These are phyloP conservation scores for Scytalidium sp. DNA, from an alignment of 2,329 filamentous ascomycete genomes.

Conservation along the genomic window DNA sequence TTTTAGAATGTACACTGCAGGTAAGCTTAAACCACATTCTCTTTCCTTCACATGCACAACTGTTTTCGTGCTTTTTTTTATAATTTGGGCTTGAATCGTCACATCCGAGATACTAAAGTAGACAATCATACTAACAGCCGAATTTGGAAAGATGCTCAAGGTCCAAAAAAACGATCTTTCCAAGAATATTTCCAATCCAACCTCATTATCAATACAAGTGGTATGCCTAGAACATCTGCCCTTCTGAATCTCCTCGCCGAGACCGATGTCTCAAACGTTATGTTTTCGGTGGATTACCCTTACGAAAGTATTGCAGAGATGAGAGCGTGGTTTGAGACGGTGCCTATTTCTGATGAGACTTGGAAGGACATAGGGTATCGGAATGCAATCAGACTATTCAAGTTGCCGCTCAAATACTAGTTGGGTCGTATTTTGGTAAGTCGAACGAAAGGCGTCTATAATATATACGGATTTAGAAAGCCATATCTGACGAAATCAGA, in stretches of 20 bases:
- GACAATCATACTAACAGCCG: no score
- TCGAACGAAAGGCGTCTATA: no score
- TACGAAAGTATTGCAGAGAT: constrained; percentile 47
- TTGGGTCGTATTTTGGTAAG: no score
- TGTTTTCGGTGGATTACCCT: constrained; percentile 56
- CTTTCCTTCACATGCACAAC: neutral
- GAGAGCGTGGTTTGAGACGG: constrained; percentile 20
- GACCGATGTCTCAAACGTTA: constrained; percentile 42
- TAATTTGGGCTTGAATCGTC: no score
- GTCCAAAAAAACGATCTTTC: constrained; percentile 20
- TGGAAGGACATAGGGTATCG: neutral
- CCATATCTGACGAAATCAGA: no score
- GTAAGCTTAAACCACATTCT: neutral
- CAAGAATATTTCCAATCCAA: constrained; percentile 36
- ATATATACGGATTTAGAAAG: no score
- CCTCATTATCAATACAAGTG: constrained; percentile 53
- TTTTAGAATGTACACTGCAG: neutral
- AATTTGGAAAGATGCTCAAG: constrained; percentile 24
- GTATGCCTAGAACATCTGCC: constrained; percentile 33
- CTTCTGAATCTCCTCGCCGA: constrained; percentile 43
- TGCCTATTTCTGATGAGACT: constrained; percentile 3
- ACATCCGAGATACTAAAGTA: no score
- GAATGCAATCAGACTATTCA: neutral
- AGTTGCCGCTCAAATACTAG: neutral
- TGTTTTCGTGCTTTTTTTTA: no score